A percentile compares a stretch with the other conserved stretches of the same genome.
Evolutionary conservation across 1,284 basidiomycete genomes (phyloP).

Genomic region (Cystobasidium slooffiae): DNA sequence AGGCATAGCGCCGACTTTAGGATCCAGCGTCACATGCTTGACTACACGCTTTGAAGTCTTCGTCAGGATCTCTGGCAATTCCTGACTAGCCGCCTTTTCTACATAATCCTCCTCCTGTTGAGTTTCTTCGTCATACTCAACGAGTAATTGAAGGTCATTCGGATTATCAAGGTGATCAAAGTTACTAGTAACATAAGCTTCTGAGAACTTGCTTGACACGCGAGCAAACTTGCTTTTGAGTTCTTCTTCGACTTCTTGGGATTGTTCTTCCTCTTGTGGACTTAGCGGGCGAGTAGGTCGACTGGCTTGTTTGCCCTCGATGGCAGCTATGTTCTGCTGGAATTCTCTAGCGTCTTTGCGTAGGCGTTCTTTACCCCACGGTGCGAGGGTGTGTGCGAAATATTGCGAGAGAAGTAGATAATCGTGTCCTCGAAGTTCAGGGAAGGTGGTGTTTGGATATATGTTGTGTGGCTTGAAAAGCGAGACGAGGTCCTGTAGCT

Average conservation of each 20-base stretch:
- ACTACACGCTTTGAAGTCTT: background rate
- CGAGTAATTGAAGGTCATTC: slow-evolving; percentile 31
- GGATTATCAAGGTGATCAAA: slow-evolving; percentile 33
- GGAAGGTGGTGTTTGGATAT: slow-evolving; percentile 77
- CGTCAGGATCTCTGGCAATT: slow-evolving; percentile 3
- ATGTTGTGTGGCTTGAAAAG: slow-evolving; percentile 75
- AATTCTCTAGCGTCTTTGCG: slow-evolving; percentile 38
- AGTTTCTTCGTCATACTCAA: background rate
- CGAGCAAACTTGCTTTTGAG: slow-evolving; percentile 41
- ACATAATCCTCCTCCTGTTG: background rate
- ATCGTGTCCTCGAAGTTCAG: slow-evolving; percentile 61
- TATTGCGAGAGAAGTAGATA: slow-evolving; percentile 75
- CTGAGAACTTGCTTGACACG: slow-evolving; percentile 34
- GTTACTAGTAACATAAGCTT: slow-evolving; percentile 17
- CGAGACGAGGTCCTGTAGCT: slow-evolving; percentile 75
- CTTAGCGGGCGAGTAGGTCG: background rate
- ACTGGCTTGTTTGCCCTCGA: too few species aligned
- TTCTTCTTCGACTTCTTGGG: slow-evolving; percentile 22
- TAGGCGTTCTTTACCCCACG: slow-evolving; percentile 53
- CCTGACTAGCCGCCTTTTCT: background rate
- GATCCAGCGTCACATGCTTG: background rate
- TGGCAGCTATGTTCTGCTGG: background rate
- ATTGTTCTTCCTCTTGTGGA: slow-evolving; percentile 11
- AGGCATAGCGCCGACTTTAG: background rate
- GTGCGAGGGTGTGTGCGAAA: slow-evolving; percentile 65